Percentiles rank a stretch among this genome's conserved stretches.
Conservation (phyloP, 2,329 filamentous ascomycete species). For the Microascus cirrosus region DNA sequence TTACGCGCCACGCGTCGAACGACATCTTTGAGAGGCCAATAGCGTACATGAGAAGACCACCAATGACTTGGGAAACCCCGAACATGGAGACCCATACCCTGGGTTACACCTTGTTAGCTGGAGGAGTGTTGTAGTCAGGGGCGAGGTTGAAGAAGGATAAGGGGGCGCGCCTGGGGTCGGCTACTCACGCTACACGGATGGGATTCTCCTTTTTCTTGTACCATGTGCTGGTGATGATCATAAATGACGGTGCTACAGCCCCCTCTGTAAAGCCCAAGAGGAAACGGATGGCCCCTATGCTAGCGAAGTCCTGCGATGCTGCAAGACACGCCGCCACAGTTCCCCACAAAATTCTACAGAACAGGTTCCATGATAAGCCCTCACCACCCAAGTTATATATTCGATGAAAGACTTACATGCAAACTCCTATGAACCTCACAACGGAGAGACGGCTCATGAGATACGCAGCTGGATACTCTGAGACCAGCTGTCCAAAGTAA, state of each 20-base stretch:
- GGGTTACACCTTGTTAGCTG: too few relatives aligned
- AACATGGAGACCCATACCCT: conserved; percentile 15
- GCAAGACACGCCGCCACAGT: not conserved
- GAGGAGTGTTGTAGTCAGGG: too few relatives aligned
- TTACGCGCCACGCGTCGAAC: conserved; percentile 41
- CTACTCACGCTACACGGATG: not conserved
- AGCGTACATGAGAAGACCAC: conserved; percentile 10
- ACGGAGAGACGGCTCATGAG: not conserved
- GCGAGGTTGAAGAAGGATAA: conserved; percentile 1
- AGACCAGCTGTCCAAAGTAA: conserved; percentile 23
- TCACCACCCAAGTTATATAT: not conserved
- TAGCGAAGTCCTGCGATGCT: conserved; percentile 2
- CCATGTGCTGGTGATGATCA: conserved; percentile 9
- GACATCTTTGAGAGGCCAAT: conserved; percentile 14
- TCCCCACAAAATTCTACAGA: not conserved
- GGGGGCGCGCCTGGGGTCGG: conserved; percentile 13
- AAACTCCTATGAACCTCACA: not conserved
- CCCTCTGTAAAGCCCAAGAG: conserved; percentile 12
- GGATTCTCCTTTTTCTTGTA: conserved; percentile 12
- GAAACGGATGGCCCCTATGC: conserved; percentile 10
- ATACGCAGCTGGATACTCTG: conserved; percentile 10
- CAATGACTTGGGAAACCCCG: conserved; percentile 13
- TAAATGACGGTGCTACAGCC: conserved; percentile 7
- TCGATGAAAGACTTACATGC: not conserved
- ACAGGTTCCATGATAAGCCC: too few relatives aligned